phyloP scores from a whole-genome alignment of 2,329 filamentous ascomycete genomes.

The Paracoccidioides lutzii region DNA sequence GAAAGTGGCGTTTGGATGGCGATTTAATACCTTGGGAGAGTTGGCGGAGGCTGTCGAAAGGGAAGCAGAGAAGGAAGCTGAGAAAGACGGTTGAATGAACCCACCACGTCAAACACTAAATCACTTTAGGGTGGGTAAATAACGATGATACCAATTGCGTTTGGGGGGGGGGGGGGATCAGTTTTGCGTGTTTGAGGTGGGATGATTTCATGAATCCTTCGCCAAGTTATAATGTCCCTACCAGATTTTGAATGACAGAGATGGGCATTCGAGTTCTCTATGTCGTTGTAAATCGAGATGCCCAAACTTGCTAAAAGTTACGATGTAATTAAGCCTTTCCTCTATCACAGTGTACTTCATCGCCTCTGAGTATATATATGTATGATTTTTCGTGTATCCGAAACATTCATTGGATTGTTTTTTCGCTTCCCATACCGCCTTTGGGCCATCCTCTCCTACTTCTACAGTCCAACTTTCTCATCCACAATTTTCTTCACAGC shows the following conservation, averaged over 20 bases:
- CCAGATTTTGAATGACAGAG: too few relatives aligned
- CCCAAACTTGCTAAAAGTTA: too few relatives aligned
- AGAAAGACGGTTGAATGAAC: background rate
- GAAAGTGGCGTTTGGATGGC: constrained; percentile 39
- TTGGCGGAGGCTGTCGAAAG: constrained; percentile 42
- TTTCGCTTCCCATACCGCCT: background rate
- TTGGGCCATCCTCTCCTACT: background rate
- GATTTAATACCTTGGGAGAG: constrained; percentile 46
- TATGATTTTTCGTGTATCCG: background rate
- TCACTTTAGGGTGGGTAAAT: too few relatives aligned
- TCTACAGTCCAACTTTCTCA: constrained; percentile 46
- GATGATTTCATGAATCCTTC: too few relatives aligned
- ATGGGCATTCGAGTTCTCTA: too few relatives aligned
- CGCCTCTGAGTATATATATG: background rate
- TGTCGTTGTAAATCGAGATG: too few relatives aligned
- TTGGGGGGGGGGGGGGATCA: too few relatives aligned
- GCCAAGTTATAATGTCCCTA: too few relatives aligned
- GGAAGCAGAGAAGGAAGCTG: background rate
- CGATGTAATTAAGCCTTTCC: too few relatives aligned
- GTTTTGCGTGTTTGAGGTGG: too few relatives aligned
- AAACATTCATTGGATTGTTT: background rate
- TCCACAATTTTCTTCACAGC: constrained; percentile 64
- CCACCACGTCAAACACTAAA: background rate
- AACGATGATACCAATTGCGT: too few relatives aligned
- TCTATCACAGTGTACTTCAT: background rate